Base-by-base conservation (phyloP, 2,329 filamentous ascomycete genomes). In the Erysiphe pulchra region DNA sequence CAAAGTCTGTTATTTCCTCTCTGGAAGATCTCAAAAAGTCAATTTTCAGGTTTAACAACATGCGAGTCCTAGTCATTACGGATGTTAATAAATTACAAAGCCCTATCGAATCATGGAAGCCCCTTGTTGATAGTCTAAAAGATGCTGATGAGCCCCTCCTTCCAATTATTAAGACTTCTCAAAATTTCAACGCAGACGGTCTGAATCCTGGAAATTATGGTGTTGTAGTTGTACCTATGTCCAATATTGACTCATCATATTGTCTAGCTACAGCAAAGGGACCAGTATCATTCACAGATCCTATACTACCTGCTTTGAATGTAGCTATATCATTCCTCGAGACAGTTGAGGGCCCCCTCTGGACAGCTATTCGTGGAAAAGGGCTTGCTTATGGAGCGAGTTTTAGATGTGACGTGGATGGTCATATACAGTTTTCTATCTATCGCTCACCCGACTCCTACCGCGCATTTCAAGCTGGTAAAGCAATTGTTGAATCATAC, bases 261-360 rank as follows among this genome's bases (percentile, higher is more conserved):
- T 79, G 78, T 20, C 73, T 86, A 48, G 75, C 82, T 54, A 80
- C 80, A 11, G 69, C 78, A 2, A 71, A 71, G 38, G 87, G 87
- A 6, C 72, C 87, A 14, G 70, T 73, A 20, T 82, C 78, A 0
- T 86, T 80, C 56, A 68, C 71, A 4, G 79, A 94, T 55, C 77
- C 85, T 0, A 70, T 74, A 14, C 67, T 95, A 1, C 85, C 90
- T 0, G 77, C 86, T 2, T 69, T 93, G 45, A 73, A 92, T 59
- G 86, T 98, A 8, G 85, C 87, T 0, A 74, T 85, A 44, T 77
- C 85, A 17, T 95, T 94, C 58, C 77, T 98, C 49, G 86, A 94
- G 57, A 77, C 85, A 0, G 80, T 92, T 16, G 90, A 98, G 61
- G 90, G 90, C 0, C 90, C 90, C 0, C 73, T 98, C 31, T 95